These are phyloP conservation scores for Aegle marmelos DNA, from an alignment of 345 rosid genomes.

Conservation along the genomic window DNA sequence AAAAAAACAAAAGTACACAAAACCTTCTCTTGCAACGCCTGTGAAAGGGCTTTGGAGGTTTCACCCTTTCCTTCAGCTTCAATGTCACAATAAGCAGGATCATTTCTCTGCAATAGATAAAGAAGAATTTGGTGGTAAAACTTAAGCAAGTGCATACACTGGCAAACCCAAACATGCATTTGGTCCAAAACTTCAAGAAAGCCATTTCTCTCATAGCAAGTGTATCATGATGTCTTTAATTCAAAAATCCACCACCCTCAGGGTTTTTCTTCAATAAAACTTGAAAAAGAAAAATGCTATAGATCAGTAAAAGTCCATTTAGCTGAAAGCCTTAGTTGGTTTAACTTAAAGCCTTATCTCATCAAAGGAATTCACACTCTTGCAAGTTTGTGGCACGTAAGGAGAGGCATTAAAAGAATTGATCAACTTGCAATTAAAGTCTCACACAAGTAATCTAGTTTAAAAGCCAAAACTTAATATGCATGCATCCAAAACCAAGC, in stretches of 20 bases:
- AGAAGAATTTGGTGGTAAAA: background rate
- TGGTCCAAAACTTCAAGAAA: background rate
- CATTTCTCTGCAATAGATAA: slow-evolving; percentile 40
- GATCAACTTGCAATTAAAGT: background rate
- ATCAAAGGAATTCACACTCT: background rate
- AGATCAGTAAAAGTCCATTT: background rate
- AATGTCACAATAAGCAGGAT: slow-evolving; percentile 18
- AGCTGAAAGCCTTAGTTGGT: background rate
- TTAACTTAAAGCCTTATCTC: background rate
- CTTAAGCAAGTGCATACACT: background rate
- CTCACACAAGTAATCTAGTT: background rate
- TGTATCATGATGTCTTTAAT: background rate
- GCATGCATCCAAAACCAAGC: background rate
- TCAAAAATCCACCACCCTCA: background rate
- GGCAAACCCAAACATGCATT: background rate
- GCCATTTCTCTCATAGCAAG: background rate
- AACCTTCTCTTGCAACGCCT: slow-evolving; percentile 92
- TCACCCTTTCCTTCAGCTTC: slow-evolving; percentile 33
- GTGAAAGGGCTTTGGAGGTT: slow-evolving; percentile 58
- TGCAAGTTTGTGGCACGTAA: background rate
- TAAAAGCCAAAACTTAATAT: background rate
- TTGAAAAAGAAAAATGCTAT: background rate
- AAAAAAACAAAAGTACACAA: background rate
- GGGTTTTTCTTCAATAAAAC: background rate
- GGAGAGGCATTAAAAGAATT: background rate